These are phyloP conservation scores for Agastache rugosa DNA, from an alignment of 257 asterid species.

Conservation along the genomic window DNA sequence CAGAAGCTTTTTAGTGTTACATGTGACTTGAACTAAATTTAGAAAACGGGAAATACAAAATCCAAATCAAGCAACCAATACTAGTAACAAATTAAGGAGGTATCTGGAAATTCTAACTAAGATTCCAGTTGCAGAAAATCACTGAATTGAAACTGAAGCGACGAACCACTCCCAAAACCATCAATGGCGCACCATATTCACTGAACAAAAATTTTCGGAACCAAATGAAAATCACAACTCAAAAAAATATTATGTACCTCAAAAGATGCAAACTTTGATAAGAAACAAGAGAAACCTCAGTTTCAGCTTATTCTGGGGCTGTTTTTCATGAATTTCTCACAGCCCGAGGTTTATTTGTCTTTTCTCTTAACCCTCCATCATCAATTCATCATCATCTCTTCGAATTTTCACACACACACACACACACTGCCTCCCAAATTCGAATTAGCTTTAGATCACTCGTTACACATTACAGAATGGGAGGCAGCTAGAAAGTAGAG, in stretches of 20 bases:
- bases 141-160: constrained; percentile 22
- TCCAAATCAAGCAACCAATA: constrained; percentile 32
- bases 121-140: constrained; percentile 1
- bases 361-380: constrained; percentile 27
- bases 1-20: constrained; percentile 14
- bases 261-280: constrained; percentile 25
- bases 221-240: constrained; percentile 8
- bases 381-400: constrained; percentile 9
- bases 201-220: background rate
- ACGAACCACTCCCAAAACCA: constrained; percentile 21
- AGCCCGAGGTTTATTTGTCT: constrained; percentile 23
- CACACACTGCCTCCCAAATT: constrained; percentile 15
- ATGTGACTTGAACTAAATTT: constrained; percentile 19
- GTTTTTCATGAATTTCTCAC: constrained; percentile 21
- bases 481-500: constrained; percentile 26
- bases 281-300: constrained; percentile 34
- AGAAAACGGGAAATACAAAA: background rate
- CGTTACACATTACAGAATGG: constrained; percentile 3
- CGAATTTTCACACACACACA: constrained; percentile 15
- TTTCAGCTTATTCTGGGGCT: constrained; percentile 29
- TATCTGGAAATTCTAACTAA: background rate
- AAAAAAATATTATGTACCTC: constrained; percentile 31
- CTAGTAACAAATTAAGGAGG: constrained; percentile 3
- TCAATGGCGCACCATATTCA: constrained; percentile 9
- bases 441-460: constrained; percentile 1